Percentiles rank a stretch among this genome's conserved stretches.
phyloP scores from a whole-genome alignment of 2,329 filamentous ascomycete species.

The Cordyceps farinosa region DNA sequence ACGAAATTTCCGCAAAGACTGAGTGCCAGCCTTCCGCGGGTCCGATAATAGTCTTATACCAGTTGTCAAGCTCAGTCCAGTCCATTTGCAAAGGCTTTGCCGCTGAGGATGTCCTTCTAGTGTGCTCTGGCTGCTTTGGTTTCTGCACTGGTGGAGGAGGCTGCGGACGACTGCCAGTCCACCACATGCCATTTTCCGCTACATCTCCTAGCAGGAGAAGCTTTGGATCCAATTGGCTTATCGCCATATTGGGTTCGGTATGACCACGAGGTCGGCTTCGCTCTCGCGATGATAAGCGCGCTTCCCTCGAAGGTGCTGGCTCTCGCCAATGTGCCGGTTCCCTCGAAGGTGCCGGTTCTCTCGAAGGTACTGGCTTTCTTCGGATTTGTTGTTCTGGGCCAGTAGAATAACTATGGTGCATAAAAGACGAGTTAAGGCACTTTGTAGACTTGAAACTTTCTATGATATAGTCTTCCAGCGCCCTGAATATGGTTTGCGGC shows the following conservation, averaged over 20 bases:
- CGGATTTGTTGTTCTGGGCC: constrained; percentile 23
- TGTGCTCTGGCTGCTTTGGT: constrained; percentile 1
- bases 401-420: constrained; percentile 23
- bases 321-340: constrained; percentile 21
- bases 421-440: constrained; percentile 75
- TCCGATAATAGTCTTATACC: constrained; percentile 69
- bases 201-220: constrained; percentile 70
- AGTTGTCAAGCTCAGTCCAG: constrained; percentile 67
- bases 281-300: constrained; percentile 33
- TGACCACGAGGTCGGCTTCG: constrained; percentile 18
- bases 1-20: constrained; percentile 51
- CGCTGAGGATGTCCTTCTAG: background rate
- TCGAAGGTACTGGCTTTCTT: constrained; percentile 26
- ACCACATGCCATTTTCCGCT: constrained; percentile 80
- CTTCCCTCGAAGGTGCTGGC: constrained; percentile 29
- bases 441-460: constrained; percentile 65
- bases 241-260: constrained; percentile 26
- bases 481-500: constrained; percentile 64
- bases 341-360: constrained; percentile 35
- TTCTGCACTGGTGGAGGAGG: background rate
- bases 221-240: constrained; percentile 66
- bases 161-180: constrained; percentile 54
- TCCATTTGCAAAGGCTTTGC: constrained; percentile 63
- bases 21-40: constrained; percentile 65
- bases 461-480: constrained; percentile 73